Evolutionary conservation across 2,329 filamentous ascomycete species (phyloP).

Genomic region (Aspergillus pseudotamarii): DNA sequence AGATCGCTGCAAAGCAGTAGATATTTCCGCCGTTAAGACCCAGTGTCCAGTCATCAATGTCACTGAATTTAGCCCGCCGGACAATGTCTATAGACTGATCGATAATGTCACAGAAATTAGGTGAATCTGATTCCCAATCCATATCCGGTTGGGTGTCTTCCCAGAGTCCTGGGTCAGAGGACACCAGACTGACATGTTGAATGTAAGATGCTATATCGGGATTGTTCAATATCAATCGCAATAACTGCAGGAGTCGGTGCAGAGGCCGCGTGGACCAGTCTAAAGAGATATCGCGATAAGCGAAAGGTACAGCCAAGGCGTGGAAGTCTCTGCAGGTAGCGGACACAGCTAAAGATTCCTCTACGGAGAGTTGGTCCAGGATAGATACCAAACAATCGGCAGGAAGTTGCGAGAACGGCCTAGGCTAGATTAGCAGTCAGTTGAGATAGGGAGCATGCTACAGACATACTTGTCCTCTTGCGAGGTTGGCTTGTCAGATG

Average conservation of each 20-base stretch:
- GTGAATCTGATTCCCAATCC: conserved; percentile 1
- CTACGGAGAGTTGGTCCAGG: background rate
- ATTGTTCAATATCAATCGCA: background rate
- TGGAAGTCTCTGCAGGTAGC: background rate
- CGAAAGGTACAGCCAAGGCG: background rate
- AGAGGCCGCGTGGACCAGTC: background rate
- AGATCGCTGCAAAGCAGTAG: conserved; percentile 1
- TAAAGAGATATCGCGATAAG: background rate
- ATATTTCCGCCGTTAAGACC: background rate
- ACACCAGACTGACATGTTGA: background rate
- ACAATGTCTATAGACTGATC: conserved; percentile 1
- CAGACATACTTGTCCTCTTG: background rate
- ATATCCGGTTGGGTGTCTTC: background rate
- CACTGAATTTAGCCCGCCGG: background rate
- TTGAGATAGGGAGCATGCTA: background rate
- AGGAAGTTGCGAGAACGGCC: background rate
- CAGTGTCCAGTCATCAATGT: background rate
- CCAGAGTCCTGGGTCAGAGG: background rate
- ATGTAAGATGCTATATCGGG: conserved; percentile 5
- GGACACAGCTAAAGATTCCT: background rate
- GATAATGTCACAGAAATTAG: background rate
- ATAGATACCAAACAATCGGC: background rate
- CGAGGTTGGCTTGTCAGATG: background rate
- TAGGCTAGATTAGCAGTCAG: background rate
- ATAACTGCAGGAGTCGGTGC: background rate